Conservation (phyloP, 805 yeast genomes). For the Starmerella roubikii region DNA sequence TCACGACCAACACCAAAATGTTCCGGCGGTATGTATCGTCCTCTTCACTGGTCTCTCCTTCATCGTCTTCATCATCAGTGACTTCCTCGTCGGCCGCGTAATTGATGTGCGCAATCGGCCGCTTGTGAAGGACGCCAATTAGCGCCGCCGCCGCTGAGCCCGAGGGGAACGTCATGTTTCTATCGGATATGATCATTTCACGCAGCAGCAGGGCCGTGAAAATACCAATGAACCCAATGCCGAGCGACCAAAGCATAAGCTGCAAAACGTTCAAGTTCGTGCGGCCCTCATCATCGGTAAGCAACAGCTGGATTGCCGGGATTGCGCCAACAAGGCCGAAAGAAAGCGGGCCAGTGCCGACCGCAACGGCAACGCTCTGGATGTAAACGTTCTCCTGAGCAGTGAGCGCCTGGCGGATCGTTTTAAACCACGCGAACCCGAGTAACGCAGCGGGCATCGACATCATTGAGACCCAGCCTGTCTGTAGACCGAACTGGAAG, state of each 20-base stretch:
- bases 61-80: constrained; percentile 9
- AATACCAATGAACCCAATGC: constrained; percentile 86
- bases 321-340: constrained; percentile 91
- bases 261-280: constrained; percentile 34
- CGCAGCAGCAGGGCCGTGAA: constrained; percentile 87
- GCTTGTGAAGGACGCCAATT: constrained; percentile 73
- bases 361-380: constrained; percentile 89
- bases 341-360: constrained; percentile 93
- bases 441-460: constrained; percentile 83
- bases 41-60: background rate
- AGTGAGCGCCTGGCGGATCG: constrained; percentile 34
- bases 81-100: constrained; percentile 2
- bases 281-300: constrained; percentile 52
- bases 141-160: constrained; percentile 94
- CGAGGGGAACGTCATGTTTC: constrained; percentile 82
- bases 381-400: constrained; percentile 92
- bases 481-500: constrained; percentile 91
- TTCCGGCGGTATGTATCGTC: constrained; percentile 31
- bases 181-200: constrained; percentile 73
- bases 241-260: constrained; percentile 67
- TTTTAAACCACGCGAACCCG: constrained; percentile 71
- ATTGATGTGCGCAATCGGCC: constrained; percentile 22
- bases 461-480: constrained; percentile 99
- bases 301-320: constrained; percentile 86
- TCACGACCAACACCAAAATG: constrained; percentile 41